A percentile compares a stretch with the other conserved stretches of the same genome.
Evolutionary conservation across 2,329 filamentous ascomycete genomes (phyloP).

Genomic region (Esteya vermicola): DNA sequence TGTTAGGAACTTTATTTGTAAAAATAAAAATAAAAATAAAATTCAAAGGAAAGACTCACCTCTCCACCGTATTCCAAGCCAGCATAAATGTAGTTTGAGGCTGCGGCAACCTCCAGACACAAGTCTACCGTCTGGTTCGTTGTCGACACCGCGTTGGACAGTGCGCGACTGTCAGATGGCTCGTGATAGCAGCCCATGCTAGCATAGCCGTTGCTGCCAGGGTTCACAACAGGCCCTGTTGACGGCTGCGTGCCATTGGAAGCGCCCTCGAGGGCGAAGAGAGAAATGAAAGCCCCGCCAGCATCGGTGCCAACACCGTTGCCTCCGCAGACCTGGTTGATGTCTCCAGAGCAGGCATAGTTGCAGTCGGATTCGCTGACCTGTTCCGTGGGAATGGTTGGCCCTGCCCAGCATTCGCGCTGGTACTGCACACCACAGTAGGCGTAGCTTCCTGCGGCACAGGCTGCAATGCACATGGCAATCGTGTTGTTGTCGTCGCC

Average conservation of each 20-base stretch:
- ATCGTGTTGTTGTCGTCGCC: constrained; percentile 26
- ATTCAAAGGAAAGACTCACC: neutral
- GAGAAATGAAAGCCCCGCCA: constrained; percentile 28
- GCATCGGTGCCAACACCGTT: constrained; percentile 23
- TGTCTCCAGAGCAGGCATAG: constrained; percentile 32
- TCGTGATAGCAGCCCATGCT: constrained; percentile 22
- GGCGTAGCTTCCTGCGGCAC: constrained; percentile 18
- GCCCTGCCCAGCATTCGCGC: constrained; percentile 40
- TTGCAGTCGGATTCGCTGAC: constrained; percentile 34
- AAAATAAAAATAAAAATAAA: neutral
- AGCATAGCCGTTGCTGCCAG: constrained; percentile 16
- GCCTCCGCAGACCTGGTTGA: constrained; percentile 38
- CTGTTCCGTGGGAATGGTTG: constrained; percentile 26
- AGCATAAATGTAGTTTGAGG: constrained; percentile 12
- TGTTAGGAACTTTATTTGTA: neutral
- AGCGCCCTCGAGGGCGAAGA: constrained; percentile 26
- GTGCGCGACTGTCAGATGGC: constrained; percentile 10
- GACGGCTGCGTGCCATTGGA: constrained; percentile 7
- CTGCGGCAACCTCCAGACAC: constrained; percentile 12
- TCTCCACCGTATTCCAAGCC: constrained; percentile 19
- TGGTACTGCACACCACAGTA: constrained; percentile 37
- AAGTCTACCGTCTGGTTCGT: constrained; percentile 12
- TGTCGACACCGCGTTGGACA: constrained; percentile 7
- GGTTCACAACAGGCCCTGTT: constrained; percentile 18
- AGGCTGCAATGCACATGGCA: constrained; percentile 29